A percentile compares a stretch with the other conserved stretches of the same genome.
phyloP scores from a whole-genome alignment of 2,329 filamentous ascomycete genomes.

The Aspergillus hortae region DNA sequence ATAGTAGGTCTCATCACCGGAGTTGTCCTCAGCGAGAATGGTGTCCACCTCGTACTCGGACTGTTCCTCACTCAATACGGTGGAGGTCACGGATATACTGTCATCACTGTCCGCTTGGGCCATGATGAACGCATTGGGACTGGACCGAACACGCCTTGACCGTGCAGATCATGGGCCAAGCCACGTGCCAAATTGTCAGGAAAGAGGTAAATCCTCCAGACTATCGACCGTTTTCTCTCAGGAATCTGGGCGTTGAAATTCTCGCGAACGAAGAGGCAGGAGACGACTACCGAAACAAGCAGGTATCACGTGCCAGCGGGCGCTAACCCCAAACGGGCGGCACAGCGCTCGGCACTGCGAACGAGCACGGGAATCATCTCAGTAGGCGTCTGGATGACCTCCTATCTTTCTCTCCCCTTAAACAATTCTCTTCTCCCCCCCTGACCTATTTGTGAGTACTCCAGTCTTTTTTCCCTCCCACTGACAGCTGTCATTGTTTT shows the following conservation, averaged over 20 bases:
- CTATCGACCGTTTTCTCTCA: background rate
- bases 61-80: conserved; percentile 39
- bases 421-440: background rate
- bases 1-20: conserved; percentile 43
- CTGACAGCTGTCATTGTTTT: background rate
- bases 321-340: conserved; percentile 18
- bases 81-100: conserved; percentile 58
- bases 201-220: too few species aligned
- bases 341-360: conserved; percentile 18
- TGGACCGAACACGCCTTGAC: background rate
- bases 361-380: conserved; percentile 11
- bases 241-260: background rate
- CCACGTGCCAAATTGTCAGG: background rate
- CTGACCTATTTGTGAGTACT: background rate
- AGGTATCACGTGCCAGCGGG: conserved; percentile 12
- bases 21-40: conserved; percentile 48
- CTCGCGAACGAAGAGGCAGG: background rate
- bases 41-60: conserved; percentile 54
- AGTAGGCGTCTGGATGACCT: conserved; percentile 20
- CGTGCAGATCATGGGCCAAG: background rate
- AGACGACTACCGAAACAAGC: background rate
- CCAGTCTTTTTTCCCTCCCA: background rate
- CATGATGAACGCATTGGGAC: background rate
- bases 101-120: conserved; percentile 31
- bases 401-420: conserved; percentile 14